Percentiles rank a stretch among this genome's conserved stretches.
Conservation (phyloP, 73 alveolate genomes). For the Blepharisma japonicum region DNA sequence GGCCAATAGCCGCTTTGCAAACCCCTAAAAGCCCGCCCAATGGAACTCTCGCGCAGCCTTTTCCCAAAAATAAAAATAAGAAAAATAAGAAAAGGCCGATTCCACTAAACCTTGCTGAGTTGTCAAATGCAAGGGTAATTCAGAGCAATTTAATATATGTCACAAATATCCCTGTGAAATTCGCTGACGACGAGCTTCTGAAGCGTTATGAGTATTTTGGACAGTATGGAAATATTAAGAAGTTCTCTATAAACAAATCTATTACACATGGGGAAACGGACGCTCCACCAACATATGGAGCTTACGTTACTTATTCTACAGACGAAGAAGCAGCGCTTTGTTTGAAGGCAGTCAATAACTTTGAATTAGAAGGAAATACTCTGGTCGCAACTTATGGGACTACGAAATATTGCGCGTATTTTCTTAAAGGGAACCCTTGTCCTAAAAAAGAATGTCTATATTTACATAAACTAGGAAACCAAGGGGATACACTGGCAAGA, state of each 20-base stretch:
- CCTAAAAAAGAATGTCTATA: slow-evolving; percentile 67
- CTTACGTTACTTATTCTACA: slow-evolving; percentile 71
- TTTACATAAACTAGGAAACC: slow-evolving; percentile 39
- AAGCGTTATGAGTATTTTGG: slow-evolving; percentile 75
- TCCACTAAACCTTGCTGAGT: not conserved
- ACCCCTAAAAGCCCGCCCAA: too few relatives aligned
- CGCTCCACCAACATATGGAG: slow-evolving; percentile 45
- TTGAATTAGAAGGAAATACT: slow-evolving; percentile 57
- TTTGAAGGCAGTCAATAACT: slow-evolving; percentile 70
- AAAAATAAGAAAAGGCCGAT: not conserved
- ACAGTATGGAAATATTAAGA: slow-evolving; percentile 67
- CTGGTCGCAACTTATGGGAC: slow-evolving; percentile 85
- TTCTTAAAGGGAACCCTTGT: slow-evolving; percentile 70
- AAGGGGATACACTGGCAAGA: not conserved
- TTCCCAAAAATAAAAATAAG: too few relatives aligned
- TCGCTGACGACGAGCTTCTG: slow-evolving; percentile 25
- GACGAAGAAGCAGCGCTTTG: slow-evolving; percentile 74
- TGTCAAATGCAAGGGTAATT: slow-evolving; percentile 19
- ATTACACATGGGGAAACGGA: not conserved
- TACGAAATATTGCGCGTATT: slow-evolving; percentile 82
- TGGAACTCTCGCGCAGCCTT: too few relatives aligned
- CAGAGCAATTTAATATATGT: slow-evolving; percentile 16
- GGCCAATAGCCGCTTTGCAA: too few relatives aligned
- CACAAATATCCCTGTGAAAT: not conserved
- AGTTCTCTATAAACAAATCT: slow-evolving; percentile 48